These are phyloP conservation scores for Aspergillus carbonarius DNA, from an alignment of 2,329 filamentous ascomycete species.

Conservation along the genomic window DNA sequence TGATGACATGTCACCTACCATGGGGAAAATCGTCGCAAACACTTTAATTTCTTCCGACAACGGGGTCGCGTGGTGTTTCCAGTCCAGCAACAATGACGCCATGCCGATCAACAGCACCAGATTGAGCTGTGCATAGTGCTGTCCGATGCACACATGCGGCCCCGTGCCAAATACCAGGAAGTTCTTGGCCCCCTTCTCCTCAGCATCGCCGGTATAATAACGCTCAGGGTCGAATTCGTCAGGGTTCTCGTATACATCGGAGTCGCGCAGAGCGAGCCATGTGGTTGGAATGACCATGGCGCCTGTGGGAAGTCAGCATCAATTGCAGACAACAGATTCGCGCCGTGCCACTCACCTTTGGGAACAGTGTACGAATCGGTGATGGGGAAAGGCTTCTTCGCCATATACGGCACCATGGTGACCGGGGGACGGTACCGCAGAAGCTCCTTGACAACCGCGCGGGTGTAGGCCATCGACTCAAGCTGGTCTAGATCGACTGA, in stretches of 20 bases:
- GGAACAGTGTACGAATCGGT: conserved; percentile 51
- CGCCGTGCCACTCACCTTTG: conserved; percentile 45
- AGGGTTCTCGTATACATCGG: conserved; percentile 49
- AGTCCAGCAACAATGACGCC: conserved; percentile 52
- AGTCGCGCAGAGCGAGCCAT: conserved; percentile 54
- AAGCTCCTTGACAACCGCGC: conserved; percentile 55
- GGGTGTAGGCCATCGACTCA: conserved; percentile 53
- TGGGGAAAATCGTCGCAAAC: conserved; percentile 52
- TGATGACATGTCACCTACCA: conserved; percentile 37
- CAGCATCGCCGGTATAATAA: conserved; percentile 54
- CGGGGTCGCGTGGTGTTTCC: conserved; percentile 51
- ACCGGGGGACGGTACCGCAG: conserved; percentile 55
- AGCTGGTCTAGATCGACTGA: background rate
- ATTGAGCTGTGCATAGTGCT: conserved; percentile 51
- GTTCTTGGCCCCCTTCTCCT: conserved; percentile 50
- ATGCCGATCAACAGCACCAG: conserved; percentile 57
- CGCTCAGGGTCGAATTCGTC: conserved; percentile 52
- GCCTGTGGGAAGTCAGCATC: background rate
- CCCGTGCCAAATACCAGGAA: conserved; percentile 57
- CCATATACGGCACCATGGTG: conserved; percentile 56
- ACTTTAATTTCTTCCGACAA: conserved; percentile 53
- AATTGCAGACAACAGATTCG: background rate
- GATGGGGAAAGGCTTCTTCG: conserved; percentile 50
- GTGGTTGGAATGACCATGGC: conserved; percentile 48
- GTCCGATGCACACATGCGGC: conserved; percentile 52